A percentile compares a stretch with the other conserved stretches of the same genome.
Evolutionary conservation across 306 rosid species (phyloP).

Genomic region (Carpinus fangiana): DNA sequence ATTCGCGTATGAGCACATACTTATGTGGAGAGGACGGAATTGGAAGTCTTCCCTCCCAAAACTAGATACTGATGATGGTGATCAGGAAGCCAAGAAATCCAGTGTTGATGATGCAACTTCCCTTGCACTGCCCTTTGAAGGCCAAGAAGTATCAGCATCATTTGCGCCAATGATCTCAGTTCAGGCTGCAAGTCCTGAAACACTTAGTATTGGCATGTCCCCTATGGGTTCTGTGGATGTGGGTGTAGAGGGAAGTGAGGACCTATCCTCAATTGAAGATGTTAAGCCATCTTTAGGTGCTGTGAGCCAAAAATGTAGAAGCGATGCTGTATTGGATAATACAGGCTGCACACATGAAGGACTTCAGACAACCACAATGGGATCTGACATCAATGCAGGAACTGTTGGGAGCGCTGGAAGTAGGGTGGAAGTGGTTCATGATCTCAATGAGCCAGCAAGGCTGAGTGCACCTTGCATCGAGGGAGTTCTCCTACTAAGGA

Average conservation of each 20-base stretch:
- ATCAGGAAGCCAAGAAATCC: slow-evolving; percentile 32
- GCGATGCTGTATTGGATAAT: slow-evolving; percentile 29
- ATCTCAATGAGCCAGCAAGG: slow-evolving; percentile 28
- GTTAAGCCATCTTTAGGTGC: slow-evolving; percentile 22
- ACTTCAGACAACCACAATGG: slow-evolving; percentile 27
- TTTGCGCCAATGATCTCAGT: slow-evolving; percentile 4
- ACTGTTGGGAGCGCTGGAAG: slow-evolving; percentile 18
- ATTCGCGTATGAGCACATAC: slow-evolving; percentile 78
- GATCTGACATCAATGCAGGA: slow-evolving; percentile 25
- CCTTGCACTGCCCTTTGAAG: slow-evolving; percentile 26
- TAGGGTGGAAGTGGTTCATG: slow-evolving; percentile 30
- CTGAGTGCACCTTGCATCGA: slow-evolving; percentile 37
- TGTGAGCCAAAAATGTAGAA: slow-evolving; percentile 24
- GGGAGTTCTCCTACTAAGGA: slow-evolving; percentile 52
- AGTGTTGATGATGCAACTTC: slow-evolving; percentile 21
- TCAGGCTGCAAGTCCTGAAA: slow-evolving; percentile 27
- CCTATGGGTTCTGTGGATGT: slow-evolving; percentile 20
- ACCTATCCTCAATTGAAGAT: slow-evolving; percentile 23
- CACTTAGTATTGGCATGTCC: slow-evolving; percentile 27
- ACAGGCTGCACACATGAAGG: slow-evolving; percentile 27
- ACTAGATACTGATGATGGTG: slow-evolving; percentile 19
- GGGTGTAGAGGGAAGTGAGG: slow-evolving; percentile 30
- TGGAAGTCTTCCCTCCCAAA: slow-evolving; percentile 66
- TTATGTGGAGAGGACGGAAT: slow-evolving; percentile 82
- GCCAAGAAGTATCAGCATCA: slow-evolving; percentile 22